Evolutionary conservation across 148 eudicot species (phyloP), one percentile per base, ranked within the genome.

Genomic region (Gaultheria prostrata): DNA sequence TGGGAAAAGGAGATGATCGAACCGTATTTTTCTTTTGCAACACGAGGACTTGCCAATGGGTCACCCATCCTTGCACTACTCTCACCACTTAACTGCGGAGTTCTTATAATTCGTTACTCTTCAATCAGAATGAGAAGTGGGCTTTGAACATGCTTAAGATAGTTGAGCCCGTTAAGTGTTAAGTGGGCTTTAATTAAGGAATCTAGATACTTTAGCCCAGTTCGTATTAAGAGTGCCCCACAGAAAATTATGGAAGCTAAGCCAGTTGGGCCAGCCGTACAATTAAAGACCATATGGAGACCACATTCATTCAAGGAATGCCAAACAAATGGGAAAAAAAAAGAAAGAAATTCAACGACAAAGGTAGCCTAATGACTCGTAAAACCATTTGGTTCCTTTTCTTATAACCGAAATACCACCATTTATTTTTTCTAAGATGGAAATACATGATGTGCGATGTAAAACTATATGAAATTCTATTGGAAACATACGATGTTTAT

Each of bases 41-140:
- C 89, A 87, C 85, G 85, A 87, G 89, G 88, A 87, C 89, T 87
- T 89, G 87, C 86, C 85, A 85, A 82, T 88, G 89, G 90, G 90
- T 90, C 92, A 90, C 92, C 90, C 90, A 89, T 92, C 89, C 89
- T 90, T 90, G 89, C 88, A 92, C 87, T 92, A 89, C 89, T 92
- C 90, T 90, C 93, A 35, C 39, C 39, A 35, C 39, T 35, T 35
- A 35, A 35, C 39, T 35, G 39, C 39, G 4, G 39, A 35, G 39
- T 35, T 35, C 39, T 35, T 39, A 39, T 39, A 39, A 39, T 39
- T 39, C 43, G 43, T 39, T 39, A 39, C 43, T 39, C 43, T 39
- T 39, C 43, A 39, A 39, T 39, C 43, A 39, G 43, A 39, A 5
- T 53, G 57, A 53, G 57, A 53, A 53, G 57, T 53, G 57, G 57